phyloP scores from a whole-genome alignment of 495 filamentous ascomycete species.

The Penicillium ochrochloron region DNA sequence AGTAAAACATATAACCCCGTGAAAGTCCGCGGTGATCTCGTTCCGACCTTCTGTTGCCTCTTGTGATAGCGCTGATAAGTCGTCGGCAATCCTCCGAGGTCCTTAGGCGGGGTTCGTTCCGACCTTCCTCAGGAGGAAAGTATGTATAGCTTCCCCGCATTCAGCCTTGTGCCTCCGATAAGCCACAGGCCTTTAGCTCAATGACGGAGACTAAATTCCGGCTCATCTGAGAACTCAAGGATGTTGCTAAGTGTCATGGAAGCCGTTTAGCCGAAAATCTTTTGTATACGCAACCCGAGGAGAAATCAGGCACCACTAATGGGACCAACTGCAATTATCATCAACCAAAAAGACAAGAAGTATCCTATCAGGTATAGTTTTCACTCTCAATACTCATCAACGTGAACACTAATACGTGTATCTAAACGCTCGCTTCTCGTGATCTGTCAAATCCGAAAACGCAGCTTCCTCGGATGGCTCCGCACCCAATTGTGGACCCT shows the following conservation, averaged over 20 bases:
- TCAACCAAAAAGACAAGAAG: background rate
- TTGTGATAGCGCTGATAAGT: constrained; percentile 9
- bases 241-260: background rate
- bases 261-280: background rate
- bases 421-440: constrained; percentile 37
- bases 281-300: background rate
- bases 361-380: background rate
- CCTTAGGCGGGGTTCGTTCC: constrained; percentile 10
- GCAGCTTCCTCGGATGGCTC: constrained; percentile 17
- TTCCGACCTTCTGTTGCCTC: constrained; percentile 11
- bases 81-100: constrained; percentile 14
- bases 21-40: constrained; percentile 1
- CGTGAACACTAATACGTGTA: constrained; percentile 41
- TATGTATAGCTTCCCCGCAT: constrained; percentile 9
- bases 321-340: background rate
- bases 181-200: background rate
- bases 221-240: background rate
- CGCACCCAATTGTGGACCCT: background rate
- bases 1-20: background rate
- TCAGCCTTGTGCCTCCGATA: background rate
- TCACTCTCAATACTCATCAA: background rate
- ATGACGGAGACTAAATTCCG: background rate
- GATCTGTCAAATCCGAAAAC: constrained; percentile 41
- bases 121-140: constrained; percentile 6
- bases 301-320: background rate